Conservation (phyloP, 129 eudicot species). For the Centaurea solstitialis region DNA sequence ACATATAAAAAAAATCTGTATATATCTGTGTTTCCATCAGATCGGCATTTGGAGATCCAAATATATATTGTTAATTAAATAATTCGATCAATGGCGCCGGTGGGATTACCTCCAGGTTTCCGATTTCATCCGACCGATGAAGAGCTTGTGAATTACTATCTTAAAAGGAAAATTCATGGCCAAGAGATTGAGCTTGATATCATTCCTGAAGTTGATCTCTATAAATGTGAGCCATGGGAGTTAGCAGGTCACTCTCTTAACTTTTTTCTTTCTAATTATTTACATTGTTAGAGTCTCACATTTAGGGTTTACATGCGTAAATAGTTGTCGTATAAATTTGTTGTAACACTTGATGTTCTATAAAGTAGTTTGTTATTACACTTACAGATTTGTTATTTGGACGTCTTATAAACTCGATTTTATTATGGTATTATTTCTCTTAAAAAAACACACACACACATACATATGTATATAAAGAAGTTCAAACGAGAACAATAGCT, state of each 20-base stretch:
- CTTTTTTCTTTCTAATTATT: background rate
- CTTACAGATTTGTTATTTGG: no score
- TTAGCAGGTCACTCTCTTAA: slow-evolving; percentile 70
- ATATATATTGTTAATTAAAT: no score
- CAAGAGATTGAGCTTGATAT: slow-evolving; percentile 88
- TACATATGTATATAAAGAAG: no score
- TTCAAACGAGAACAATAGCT: no score
- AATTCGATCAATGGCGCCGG: slow-evolving; percentile 65
- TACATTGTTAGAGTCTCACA: background rate
- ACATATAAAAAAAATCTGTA: slow-evolving; percentile 4
- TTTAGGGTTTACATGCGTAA: background rate
- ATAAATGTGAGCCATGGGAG: slow-evolving; percentile 99
- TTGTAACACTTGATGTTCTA: no score
- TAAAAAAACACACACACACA: no score
- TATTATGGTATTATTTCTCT: background rate
- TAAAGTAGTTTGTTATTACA: no score
- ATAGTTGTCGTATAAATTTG: no score
- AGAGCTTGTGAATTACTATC: slow-evolving; percentile 91
- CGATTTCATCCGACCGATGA: slow-evolving; percentile 97
- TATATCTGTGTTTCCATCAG: slow-evolving; percentile 20
- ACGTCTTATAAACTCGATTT: background rate
- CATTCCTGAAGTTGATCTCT: slow-evolving; percentile 97
- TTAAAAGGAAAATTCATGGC: slow-evolving; percentile 87
- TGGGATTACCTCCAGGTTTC: slow-evolving; percentile 97
- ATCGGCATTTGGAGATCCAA: slow-evolving; percentile 1